Evolutionary conservation across 2,329 filamentous ascomycete species (phyloP), one percentile per base, ranked within the genome.

Genomic region (Paraphoma sp.): DNA sequence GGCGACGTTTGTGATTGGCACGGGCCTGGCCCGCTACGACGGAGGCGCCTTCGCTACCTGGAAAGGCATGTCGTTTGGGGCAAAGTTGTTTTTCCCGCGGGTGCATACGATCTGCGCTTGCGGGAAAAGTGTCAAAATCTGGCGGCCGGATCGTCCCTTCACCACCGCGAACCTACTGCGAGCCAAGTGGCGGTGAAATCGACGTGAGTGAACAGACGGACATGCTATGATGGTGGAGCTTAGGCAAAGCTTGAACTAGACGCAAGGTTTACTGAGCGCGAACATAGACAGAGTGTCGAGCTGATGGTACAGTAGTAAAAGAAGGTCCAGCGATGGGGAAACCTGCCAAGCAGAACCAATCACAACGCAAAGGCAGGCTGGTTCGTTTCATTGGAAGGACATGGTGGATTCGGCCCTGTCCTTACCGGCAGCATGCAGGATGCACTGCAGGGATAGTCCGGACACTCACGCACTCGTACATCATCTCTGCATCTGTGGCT

Each of bases 401-500:
- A 23, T 23, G 23, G 5, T 23, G 23, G 23, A 23, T 5, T 23
- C 23, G 28, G 14, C 33, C 23, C 36, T 47, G 43, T 33, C 40
- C 29, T 23, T 43, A 45, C 30, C 40, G 51, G 56, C 53, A 57
- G 43, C 14, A 56, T 50, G 53, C 45, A 49, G 33, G 33, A 36
- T 36, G 33, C 33, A 36, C 33, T 48, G 49, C 46, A 53, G 16
- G 11, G 52, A 30, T 30, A 45, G 43, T 52, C 48, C 45, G 33
- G 33, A 36, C 14, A 6, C 33, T 10, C 14, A 14, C 14, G 10
- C 10, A 10, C 33, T 14, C 33, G 33, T 36, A 45, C 43, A 51
- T 45, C 40, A 45, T 51, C 48, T 28, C 28, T 23, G 17, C 18
- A 45, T 43, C 50, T 54, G 68, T 70, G 68, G 68, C 67, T 69